phyloP scores from a whole-genome alignment of 495 filamentous ascomycete genomes.

The Lindgomyces ingoldianus region DNA sequence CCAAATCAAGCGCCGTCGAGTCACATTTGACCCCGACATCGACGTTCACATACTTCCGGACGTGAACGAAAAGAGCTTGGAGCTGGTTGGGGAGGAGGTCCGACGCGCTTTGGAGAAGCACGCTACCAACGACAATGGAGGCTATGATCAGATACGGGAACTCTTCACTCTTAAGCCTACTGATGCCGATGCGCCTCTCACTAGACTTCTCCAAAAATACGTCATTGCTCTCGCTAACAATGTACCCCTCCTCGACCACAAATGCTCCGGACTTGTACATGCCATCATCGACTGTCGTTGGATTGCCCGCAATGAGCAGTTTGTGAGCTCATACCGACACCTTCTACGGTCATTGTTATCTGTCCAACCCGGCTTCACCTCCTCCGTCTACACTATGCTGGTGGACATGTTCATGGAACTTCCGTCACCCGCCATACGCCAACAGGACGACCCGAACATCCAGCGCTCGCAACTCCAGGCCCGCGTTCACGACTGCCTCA shows the following conservation, averaged over 20 bases:
- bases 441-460: conserved; percentile 63
- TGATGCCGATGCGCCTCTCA: conserved; percentile 53
- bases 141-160: conserved; percentile 72
- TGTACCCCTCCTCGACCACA: conserved; percentile 67
- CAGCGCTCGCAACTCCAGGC: conserved; percentile 60
- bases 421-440: conserved; percentile 54
- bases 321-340: conserved; percentile 74
- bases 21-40: conserved; percentile 74
- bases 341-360: conserved; percentile 80
- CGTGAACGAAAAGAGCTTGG: conserved; percentile 58
- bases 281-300: conserved; percentile 74
- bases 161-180: conserved; percentile 57
- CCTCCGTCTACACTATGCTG: conserved; percentile 71
- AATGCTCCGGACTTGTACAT: conserved; percentile 72
- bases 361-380: conserved; percentile 69
- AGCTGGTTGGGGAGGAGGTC: conserved; percentile 68
- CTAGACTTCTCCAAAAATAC: conserved; percentile 66
- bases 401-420: conserved; percentile 67
- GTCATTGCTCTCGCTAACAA: conserved; percentile 75
- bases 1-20: conserved; percentile 42
- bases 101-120: conserved; percentile 70
- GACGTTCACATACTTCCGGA: conserved; percentile 61
- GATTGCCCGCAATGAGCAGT: conserved; percentile 80
- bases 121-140: conserved; percentile 64
- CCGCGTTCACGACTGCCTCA: conserved; percentile 72